phyloP scores from a whole-genome alignment of 1,284 basidiomycete genomes.

The Ustilago hordei region DNA sequence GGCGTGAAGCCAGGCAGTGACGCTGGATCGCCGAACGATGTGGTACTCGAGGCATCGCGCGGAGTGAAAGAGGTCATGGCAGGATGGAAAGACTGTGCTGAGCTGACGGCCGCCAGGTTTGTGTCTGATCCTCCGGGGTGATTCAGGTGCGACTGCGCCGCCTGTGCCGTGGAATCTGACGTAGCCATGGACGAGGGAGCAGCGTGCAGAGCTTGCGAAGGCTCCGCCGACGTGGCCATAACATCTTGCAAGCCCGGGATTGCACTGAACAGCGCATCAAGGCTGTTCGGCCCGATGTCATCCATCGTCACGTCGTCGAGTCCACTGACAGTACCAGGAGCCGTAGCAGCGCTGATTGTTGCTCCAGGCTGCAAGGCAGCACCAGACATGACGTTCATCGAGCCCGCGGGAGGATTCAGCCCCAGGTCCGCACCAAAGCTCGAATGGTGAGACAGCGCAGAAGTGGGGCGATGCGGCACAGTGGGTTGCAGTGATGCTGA shows the following conservation, averaged over 20 bases:
- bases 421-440: constrained; percentile 2
- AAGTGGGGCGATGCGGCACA: not conserved
- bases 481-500: constrained; percentile 9
- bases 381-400: not conserved
- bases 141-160: not conserved
- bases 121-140: constrained; percentile 8
- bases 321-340: not conserved
- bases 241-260: constrained; percentile 42
- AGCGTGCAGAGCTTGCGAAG: constrained; percentile 12
- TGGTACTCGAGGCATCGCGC: constrained; percentile 28
- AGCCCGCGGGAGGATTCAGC: not conserved
- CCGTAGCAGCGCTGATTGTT: not conserved
- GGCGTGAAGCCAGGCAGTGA: constrained; percentile 64
- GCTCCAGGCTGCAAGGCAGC: constrained; percentile 10
- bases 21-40: constrained; percentile 54
- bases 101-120: not conserved
- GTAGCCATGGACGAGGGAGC: not conserved
- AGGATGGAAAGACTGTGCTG: constrained; percentile 21
- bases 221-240: constrained; percentile 17
- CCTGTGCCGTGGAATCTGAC: not conserved
- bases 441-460: constrained; percentile 4
- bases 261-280: constrained; percentile 40
- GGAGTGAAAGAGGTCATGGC: constrained; percentile 33
- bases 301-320: constrained; percentile 37
- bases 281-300: constrained; percentile 34